phyloP scores from a whole-genome alignment of 1,284 basidiomycete species.

The Vanrija sp. region DNA sequence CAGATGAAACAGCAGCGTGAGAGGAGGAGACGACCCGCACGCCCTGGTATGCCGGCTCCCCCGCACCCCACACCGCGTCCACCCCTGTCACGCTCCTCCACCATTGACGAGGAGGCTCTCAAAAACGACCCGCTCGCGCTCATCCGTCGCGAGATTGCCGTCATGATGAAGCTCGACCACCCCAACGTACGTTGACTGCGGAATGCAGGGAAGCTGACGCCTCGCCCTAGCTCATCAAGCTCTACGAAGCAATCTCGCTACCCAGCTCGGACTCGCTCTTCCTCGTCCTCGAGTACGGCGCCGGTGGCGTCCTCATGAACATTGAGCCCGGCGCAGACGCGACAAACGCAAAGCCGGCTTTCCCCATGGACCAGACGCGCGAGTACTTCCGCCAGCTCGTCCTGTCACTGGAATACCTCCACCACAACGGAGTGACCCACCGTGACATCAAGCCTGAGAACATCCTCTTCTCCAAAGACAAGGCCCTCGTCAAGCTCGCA shows the following conservation, averaged over 20 bases:
- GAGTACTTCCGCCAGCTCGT: slow-evolving; percentile 56
- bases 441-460: slow-evolving; percentile 57
- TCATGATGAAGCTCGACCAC: slow-evolving; percentile 53
- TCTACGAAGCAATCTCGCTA: slow-evolving; percentile 58
- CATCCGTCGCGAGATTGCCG: slow-evolving; percentile 49
- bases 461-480: slow-evolving; percentile 53
- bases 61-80: too few relatives aligned
- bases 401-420: slow-evolving; percentile 55
- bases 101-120: slow-evolving; percentile 1
- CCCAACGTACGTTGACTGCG: slow-evolving; percentile 37
- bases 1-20: slow-evolving; percentile 15
- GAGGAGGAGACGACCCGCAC: neutral
- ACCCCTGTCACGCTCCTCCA: too few relatives aligned
- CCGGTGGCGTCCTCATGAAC: slow-evolving; percentile 54
- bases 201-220: slow-evolving; percentile 9
- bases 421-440: slow-evolving; percentile 55
- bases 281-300: slow-evolving; percentile 54
- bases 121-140: slow-evolving; percentile 44
- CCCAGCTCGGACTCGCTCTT: slow-evolving; percentile 54
- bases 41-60: too few relatives aligned
- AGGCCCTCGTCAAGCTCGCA: slow-evolving; percentile 55
- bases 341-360: slow-evolving; percentile 40
- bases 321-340: slow-evolving; percentile 44
- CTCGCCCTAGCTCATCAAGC: slow-evolving; percentile 49
- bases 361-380: slow-evolving; percentile 26